Evolutionary conservation across 192 early-diverging fungal genomes (phyloP).

Genomic region (Coemansia sp.): DNA sequence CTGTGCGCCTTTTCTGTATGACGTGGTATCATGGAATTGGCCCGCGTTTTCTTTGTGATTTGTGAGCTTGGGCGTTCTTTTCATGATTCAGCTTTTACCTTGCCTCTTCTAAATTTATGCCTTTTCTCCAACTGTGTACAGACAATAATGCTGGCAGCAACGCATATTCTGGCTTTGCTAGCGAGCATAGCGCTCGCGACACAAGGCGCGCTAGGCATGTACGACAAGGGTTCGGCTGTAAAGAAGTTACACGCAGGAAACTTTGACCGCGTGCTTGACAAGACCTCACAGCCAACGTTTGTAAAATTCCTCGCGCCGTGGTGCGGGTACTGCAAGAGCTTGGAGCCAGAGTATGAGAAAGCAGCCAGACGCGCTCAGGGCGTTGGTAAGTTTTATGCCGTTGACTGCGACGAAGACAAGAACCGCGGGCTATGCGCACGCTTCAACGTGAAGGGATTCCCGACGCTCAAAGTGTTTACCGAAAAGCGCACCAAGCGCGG

Average conservation of each 20-base stretch:
- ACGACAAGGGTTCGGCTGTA: constrained; percentile 62
- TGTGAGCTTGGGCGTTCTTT: neutral
- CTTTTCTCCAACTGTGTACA: neutral
- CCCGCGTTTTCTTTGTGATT: neutral
- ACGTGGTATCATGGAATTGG: constrained; percentile 14
- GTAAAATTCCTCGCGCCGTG: constrained; percentile 97
- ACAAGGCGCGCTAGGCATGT: constrained; percentile 55
- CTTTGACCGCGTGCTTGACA: constrained; percentile 67
- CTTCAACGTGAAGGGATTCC: constrained; percentile 88
- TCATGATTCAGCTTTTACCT: neutral
- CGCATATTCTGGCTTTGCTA: constrained; percentile 4
- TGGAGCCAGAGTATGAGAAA: constrained; percentile 88
- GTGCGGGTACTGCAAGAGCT: constrained; percentile 92
- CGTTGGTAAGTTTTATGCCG: constrained; percentile 82
- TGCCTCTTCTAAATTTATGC: neutral
- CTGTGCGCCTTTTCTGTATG: neutral
- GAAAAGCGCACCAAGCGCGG: constrained; percentile 67
- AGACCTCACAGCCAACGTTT: constrained; percentile 74
- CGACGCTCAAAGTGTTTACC: constrained; percentile 92
- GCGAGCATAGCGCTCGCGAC: constrained; percentile 23
- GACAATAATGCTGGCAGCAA: constrained; percentile 4
- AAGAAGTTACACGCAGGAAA: constrained; percentile 60
- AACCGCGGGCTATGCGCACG: constrained; percentile 79
- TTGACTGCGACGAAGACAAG: constrained; percentile 87
- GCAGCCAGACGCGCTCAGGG: constrained; percentile 85